phyloP scores from a whole-genome alignment of 768 basidiomycete species.

The Gloeophyllum trabeum region DNA sequence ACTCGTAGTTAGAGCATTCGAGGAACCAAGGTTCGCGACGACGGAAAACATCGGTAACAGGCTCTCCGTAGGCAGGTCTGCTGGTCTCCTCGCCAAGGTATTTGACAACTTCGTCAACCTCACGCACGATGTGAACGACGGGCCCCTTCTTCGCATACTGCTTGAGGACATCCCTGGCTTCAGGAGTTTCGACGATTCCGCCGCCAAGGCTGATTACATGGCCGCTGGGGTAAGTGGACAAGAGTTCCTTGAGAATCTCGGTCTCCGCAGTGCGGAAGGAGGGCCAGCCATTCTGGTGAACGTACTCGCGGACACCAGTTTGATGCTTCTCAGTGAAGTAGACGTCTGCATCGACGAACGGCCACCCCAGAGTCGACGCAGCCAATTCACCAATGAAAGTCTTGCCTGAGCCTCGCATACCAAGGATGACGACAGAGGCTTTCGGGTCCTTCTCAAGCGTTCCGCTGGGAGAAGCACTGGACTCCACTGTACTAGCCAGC shows the following conservation, averaged over 20 bases:
- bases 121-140: slow-evolving; percentile 78
- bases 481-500: slow-evolving; percentile 27
- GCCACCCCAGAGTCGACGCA: slow-evolving; percentile 59
- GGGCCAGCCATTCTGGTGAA: slow-evolving; percentile 76
- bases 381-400: slow-evolving; percentile 78
- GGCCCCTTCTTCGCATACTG: slow-evolving; percentile 52
- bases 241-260: slow-evolving; percentile 54
- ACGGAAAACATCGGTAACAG: slow-evolving; percentile 71
- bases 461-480: slow-evolving; percentile 32
- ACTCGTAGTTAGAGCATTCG: slow-evolving; percentile 74
- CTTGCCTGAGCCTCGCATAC: slow-evolving; percentile 98
- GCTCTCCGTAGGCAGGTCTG: slow-evolving; percentile 84
- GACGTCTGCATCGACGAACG: slow-evolving; percentile 76
- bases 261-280: slow-evolving; percentile 81
- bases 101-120: slow-evolving; percentile 67
- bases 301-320: slow-evolving; percentile 61
- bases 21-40: slow-evolving; percentile 82
- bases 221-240: slow-evolving; percentile 38
- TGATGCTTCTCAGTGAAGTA: slow-evolving; percentile 59
- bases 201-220: slow-evolving; percentile 90
- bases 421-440: slow-evolving; percentile 68
- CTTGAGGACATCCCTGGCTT: slow-evolving; percentile 62
- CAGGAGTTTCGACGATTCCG: slow-evolving; percentile 82
- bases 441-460: slow-evolving; percentile 19
- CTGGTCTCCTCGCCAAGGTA: slow-evolving; percentile 70